phyloP scores from a whole-genome alignment of 2,329 filamentous ascomycete genomes.

The Coniochaeta hoffmannii region DNA sequence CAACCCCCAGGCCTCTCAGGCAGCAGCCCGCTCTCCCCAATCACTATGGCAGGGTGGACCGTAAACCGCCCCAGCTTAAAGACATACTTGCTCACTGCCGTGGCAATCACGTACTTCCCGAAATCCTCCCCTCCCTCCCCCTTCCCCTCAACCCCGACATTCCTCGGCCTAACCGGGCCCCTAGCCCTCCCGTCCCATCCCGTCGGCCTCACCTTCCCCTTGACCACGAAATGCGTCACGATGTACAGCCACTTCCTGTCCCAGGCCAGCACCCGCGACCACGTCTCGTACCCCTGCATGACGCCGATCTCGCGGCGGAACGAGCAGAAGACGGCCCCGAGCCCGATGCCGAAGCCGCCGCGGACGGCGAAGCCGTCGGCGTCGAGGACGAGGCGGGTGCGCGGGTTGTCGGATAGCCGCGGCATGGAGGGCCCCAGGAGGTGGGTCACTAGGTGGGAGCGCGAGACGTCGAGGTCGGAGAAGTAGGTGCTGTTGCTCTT shows the following conservation, averaged over 20 bases:
- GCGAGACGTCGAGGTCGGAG: slow-evolving; percentile 73
- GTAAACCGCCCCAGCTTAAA: slow-evolving; percentile 78
- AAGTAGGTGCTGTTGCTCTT: slow-evolving; percentile 65
- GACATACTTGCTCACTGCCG: slow-evolving; percentile 72
- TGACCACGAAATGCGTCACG: slow-evolving; percentile 64
- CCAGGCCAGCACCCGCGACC: slow-evolving; percentile 64
- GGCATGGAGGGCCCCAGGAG: slow-evolving; percentile 54
- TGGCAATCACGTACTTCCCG: slow-evolving; percentile 61
- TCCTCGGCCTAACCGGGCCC: slow-evolving; percentile 17
- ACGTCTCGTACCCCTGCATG: slow-evolving; percentile 65
- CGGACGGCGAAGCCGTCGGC: slow-evolving; percentile 40
- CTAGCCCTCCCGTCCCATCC: slow-evolving; percentile 42
- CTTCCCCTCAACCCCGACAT: slow-evolving; percentile 11
- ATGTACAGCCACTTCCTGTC: slow-evolving; percentile 79
- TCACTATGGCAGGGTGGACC: slow-evolving; percentile 69
- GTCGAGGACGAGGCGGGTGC: slow-evolving; percentile 42
- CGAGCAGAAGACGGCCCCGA: slow-evolving; percentile 66
- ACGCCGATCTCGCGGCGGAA: slow-evolving; percentile 69
- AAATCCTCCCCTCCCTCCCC: slow-evolving; percentile 35
- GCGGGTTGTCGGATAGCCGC: slow-evolving; percentile 39
- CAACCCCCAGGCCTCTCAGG: slow-evolving; percentile 65
- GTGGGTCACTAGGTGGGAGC: slow-evolving; percentile 71
- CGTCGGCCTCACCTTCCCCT: slow-evolving; percentile 47
- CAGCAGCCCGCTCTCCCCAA: slow-evolving; percentile 65
- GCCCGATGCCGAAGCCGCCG: slow-evolving; percentile 53